These are phyloP conservation scores for Sclerotinia nivalis DNA, from an alignment of 2,329 filamentous ascomycete genomes.

Conservation along the genomic window DNA sequence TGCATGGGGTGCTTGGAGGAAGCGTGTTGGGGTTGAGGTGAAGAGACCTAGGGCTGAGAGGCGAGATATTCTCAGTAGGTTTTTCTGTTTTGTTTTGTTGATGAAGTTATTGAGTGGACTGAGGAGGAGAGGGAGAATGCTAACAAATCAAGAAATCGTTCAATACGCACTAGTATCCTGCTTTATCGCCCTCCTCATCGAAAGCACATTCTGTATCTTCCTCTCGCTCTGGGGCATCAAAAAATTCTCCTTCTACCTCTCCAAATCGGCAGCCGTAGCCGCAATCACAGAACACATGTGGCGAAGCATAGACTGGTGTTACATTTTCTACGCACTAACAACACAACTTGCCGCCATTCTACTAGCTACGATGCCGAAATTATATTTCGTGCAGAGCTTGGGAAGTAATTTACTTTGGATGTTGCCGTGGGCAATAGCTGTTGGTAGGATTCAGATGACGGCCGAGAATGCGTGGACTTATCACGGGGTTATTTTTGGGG, in stretches of 20 bases:
- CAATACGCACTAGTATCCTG: constrained; percentile 56
- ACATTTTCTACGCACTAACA: constrained; percentile 66
- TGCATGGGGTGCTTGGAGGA: constrained; percentile 58
- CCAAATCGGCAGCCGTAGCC: constrained; percentile 57
- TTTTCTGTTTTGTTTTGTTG: background rate
- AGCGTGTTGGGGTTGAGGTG: constrained; percentile 38
- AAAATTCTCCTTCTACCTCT: constrained; percentile 64
- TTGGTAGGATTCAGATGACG: constrained; percentile 51
- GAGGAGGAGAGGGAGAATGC: background rate
- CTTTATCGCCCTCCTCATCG: constrained; percentile 55
- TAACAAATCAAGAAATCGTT: constrained; percentile 43
- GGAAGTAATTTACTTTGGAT: constrained; percentile 68
- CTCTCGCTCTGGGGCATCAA: constrained; percentile 60
- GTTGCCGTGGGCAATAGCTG: constrained; percentile 69
- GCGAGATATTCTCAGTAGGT: constrained; percentile 41
- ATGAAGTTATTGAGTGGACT: background rate
- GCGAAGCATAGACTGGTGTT: constrained; percentile 62
- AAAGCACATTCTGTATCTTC: constrained; percentile 63
- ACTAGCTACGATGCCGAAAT: constrained; percentile 60
- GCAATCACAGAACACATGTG: constrained; percentile 62
- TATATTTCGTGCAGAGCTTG: constrained; percentile 69
- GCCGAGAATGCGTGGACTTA: constrained; percentile 64
- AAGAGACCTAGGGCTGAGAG: constrained; percentile 40
- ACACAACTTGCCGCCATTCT: constrained; percentile 66
- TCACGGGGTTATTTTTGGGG: constrained; percentile 66